Base-by-base conservation (phyloP, 495 filamentous ascomycete genomes). In the Xylaria acuta region DNA sequence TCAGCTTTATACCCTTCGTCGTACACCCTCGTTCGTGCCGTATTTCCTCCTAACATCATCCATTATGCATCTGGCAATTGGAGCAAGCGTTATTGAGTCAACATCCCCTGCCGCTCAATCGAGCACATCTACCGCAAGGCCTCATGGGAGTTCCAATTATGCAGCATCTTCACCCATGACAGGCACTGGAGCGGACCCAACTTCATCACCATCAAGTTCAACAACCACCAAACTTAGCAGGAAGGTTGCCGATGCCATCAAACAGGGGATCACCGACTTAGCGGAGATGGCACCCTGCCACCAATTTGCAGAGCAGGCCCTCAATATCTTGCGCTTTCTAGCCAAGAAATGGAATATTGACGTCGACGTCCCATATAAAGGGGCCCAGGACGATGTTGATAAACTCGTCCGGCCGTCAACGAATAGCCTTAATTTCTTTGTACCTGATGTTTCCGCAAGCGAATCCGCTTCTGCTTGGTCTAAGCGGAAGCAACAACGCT, bases 221-320 rank as follows among this genome's bases (percentile, higher is more conserved):
- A 65, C 51, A 4, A 74, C 73, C 27, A 73, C 76, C 18, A 79
- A 72, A 40, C 49, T 77, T 16, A 74, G 62, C 36, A 78, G 73
- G 41, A 76, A 72, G n/a, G 82, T 84, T 32, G 75, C 78, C 27
- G 81, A 82, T 32, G 76, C 83, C 6, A 77, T 86, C 43, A 81
- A 72, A 22, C 81, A 81, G 38, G 83, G 84, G 16, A 85, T 86
- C 36, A 79, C 84, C 22, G 87, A 87, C 64, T 77, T 91, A 12
- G 84, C 85, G 25, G 86, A 88, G 67, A 87, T 90, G 84, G 84
- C 84, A 5, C 82, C 82, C 1, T 89, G 88, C 69, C 89, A 91
- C 74, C 84, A 84, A 66, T 90, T 91, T 67, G 88, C 87, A 30
- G 82, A 83, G 11, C 87, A 88, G 36, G 85, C 84, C 3, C 82